phyloP scores from a whole-genome alignment of 1,284 basidiomycete genomes.

The Ceratobasidium sp. region DNA sequence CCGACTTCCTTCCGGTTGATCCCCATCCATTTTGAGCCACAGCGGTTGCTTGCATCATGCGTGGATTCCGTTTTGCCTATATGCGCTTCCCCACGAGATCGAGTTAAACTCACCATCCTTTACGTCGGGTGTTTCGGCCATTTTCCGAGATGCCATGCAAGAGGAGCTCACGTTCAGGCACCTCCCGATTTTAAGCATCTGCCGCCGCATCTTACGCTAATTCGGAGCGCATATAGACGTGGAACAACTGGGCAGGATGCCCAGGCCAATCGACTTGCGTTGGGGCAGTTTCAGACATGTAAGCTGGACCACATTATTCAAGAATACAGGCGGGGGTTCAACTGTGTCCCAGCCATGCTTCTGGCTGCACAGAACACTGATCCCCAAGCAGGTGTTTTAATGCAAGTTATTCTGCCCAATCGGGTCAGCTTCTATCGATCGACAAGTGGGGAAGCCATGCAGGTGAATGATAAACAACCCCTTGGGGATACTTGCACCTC shows the following conservation, averaged over 20 bases:
- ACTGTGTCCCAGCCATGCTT: not conserved
- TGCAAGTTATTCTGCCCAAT: not conserved
- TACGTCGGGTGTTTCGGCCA: constrained; percentile 13
- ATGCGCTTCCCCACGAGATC: constrained; percentile 9
- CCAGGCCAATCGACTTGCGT: not conserved
- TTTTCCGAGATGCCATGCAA: not conserved
- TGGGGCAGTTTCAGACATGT: not conserved
- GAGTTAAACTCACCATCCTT: constrained; percentile 6
- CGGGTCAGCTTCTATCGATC: not conserved
- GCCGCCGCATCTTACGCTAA: not conserved
- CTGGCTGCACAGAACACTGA: not conserved
- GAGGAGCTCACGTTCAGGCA: constrained; percentile 10
- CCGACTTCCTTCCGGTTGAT: constrained; percentile 12
- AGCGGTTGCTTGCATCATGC: constrained; percentile 2
- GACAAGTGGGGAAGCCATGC: not conserved
- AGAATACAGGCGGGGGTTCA: not conserved
- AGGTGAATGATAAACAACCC: not conserved
- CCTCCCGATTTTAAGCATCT: not conserved
- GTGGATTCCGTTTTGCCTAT: constrained; percentile 26
- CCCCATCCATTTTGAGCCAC: constrained; percentile 9
- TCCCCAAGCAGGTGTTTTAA: not conserved
- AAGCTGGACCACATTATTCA: not conserved
- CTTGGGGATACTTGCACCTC: not conserved
- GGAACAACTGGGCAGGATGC: not conserved
- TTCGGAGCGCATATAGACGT: constrained; percentile 2